phyloP scores from a whole-genome alignment of 2,329 filamentous ascomycete genomes.

The Colletotrichum liaoningense region DNA sequence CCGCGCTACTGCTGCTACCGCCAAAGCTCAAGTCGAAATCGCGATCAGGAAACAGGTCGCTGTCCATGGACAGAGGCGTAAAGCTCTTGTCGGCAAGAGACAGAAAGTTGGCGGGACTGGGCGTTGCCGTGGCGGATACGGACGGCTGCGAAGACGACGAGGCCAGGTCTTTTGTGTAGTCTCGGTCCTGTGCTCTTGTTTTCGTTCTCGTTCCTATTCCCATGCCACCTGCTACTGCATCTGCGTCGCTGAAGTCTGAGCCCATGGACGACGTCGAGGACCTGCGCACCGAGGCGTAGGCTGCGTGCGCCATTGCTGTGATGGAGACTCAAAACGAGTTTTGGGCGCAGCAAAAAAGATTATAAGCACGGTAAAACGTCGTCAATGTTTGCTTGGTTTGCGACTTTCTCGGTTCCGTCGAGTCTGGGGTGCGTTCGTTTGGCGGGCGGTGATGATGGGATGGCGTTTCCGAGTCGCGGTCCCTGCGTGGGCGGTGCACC shows the following conservation, averaged over 20 bases:
- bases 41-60: constrained; percentile 36
- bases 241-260: constrained; percentile 10
- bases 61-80: constrained; percentile 46
- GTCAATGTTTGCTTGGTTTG: not conserved
- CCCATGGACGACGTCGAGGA: constrained; percentile 26
- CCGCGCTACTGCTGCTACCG: not conserved
- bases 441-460: constrained; percentile 5
- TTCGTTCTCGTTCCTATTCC: not conserved
- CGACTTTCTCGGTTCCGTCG: not conserved
- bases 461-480: constrained; percentile 30
- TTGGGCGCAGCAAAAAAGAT: not conserved
- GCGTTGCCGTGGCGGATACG: constrained; percentile 37
- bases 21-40: not conserved
- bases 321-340: not conserved
- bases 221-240: not conserved
- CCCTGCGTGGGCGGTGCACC: constrained; percentile 20
- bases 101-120: constrained; percentile 36
- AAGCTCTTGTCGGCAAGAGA: constrained; percentile 42
- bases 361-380: not conserved
- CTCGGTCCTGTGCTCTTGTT: constrained; percentile 10
- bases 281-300: constrained; percentile 29
- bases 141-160: constrained; percentile 27
- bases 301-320: constrained; percentile 18
- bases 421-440: not conserved
- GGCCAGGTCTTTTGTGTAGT: constrained; percentile 24